Percentiles rank a stretch among this genome's conserved stretches.
Conservation (phyloP, 352 stramenopile species). For the Globisporangium nunn region DNA sequence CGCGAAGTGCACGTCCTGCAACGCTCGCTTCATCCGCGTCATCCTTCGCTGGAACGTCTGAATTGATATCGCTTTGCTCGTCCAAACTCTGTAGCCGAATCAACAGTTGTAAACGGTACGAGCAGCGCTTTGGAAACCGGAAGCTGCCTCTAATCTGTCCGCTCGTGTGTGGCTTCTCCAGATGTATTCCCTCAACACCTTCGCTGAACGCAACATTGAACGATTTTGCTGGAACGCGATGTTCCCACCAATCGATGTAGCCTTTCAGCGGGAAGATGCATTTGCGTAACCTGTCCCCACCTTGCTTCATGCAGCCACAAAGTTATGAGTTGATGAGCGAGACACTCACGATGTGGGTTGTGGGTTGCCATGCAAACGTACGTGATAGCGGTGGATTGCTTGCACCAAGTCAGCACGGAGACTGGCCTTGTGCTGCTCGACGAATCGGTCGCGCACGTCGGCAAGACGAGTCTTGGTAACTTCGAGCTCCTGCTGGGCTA, state of each 20-base stretch:
- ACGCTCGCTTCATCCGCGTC: neutral
- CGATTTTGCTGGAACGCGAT: conserved; percentile 29
- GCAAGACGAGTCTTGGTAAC: conserved; percentile 42
- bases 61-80: neutral
- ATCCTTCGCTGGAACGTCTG: neutral
- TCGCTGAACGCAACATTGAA: conserved; percentile 22
- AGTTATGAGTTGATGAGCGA: neutral
- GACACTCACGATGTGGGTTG: neutral
- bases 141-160: conserved; percentile 27
- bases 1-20: conserved; percentile 4
- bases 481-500: conserved; percentile 57
- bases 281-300: conserved; percentile 30
- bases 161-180: conserved; percentile 13
- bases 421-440: conserved; percentile 40
- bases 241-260: conserved; percentile 58
- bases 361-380: conserved; percentile 13
- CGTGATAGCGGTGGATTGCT: conserved; percentile 38
- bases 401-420: conserved; percentile 35
- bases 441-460: conserved; percentile 39
- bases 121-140: conserved; percentile 46
- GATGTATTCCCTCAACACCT: conserved; percentile 13
- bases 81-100: conserved; percentile 8
- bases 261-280: conserved; percentile 61
- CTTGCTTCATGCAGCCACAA: conserved; percentile 25
- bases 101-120: conserved; percentile 33